Base-by-base conservation (phyloP, 31 red algal genomes). In the Asparagopsis taxiformis region DNA sequence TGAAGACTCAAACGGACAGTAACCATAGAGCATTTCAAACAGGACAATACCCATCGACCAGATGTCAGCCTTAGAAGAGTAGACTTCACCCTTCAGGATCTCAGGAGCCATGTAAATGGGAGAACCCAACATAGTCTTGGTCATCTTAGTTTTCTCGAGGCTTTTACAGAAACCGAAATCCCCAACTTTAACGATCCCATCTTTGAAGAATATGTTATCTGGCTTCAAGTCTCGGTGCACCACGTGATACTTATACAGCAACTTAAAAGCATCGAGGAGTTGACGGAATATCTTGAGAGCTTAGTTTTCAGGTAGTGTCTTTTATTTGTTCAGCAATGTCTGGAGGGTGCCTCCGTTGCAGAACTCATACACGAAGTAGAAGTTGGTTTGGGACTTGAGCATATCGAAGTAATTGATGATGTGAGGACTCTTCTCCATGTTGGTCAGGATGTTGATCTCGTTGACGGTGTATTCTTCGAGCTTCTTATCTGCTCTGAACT, bases 161-260 rank as follows among this genome's bases (percentile, higher is more conserved):
- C 21, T 51, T 16, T 38, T 58, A 21, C 68, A 31, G n/a, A 80
- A 55, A 31, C 88, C 88, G 68, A 92, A 92, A 63, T 92, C 88
- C 38, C 59, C 58, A 37, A 92, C 49, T 36, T 87, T 87, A 26
- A 92, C 57, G 2, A 17, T 13, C 21, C 41, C 63, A 0, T 51
- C 28, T 11, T 43, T 77, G 36, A 82, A 22, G 34, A 88, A 31
- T 9, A 88, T 38, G 68, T 88, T 88, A 33, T 38, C 75, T 4
- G 83, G 83, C 66, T 88, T 88, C 3, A 88, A 23, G 41, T 88
- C 83, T 9, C 83, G 83, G 60, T 88, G 83, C 23, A 81, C 50
- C n/a, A 81, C 59, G 16, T 59, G 33, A 3, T 38, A 35, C 24
- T 70, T 25, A 43, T 88, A 25, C 15, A 72, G 50, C 21, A 25